These are phyloP conservation scores for Neonothopanus nambi DNA, from an alignment of 1,284 basidiomycete species.

Conservation along the genomic window DNA sequence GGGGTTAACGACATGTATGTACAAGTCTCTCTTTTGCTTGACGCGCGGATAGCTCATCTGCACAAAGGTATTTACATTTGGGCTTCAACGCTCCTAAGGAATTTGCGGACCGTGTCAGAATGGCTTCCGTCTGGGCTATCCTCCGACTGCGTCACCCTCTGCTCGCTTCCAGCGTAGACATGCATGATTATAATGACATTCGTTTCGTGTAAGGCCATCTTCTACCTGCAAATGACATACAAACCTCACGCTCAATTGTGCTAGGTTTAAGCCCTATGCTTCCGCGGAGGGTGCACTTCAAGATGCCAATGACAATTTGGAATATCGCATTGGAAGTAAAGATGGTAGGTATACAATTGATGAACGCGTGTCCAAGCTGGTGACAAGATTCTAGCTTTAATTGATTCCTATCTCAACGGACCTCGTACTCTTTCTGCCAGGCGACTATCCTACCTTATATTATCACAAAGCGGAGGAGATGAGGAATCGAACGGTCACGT, in stretches of 20 bases:
- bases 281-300: slow-evolving; percentile 45
- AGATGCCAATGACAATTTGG: slow-evolving; percentile 49
- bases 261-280: slow-evolving; percentile 50
- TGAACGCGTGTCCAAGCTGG: background rate
- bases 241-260: background rate
- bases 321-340: slow-evolving; percentile 51
- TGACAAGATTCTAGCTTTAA: slow-evolving; percentile 45
- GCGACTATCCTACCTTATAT: slow-evolving; percentile 69
- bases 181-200: slow-evolving; percentile 64
- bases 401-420: slow-evolving; percentile 73
- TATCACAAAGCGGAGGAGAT: slow-evolving; percentile 39
- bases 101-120: slow-evolving; percentile 44
- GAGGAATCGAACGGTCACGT: slow-evolving; percentile 2
- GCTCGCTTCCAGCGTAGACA: slow-evolving; percentile 57
- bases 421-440: slow-evolving; percentile 69
- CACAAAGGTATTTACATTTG: slow-evolving; percentile 66
- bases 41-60: background rate
- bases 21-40: background rate
- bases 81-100: slow-evolving; percentile 52
- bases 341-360: slow-evolving; percentile 43
- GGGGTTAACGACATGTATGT: slow-evolving; percentile 84
- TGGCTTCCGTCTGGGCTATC: slow-evolving; percentile 68
- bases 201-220: slow-evolving; percentile 55
- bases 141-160: slow-evolving; percentile 67
- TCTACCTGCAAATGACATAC: background rate